A percentile compares a stretch with the other conserved stretches of the same genome.
These are phyloP conservation scores for Lachnellula willkommii DNA, from an alignment of 2,329 filamentous ascomycete genomes.

Conservation along the genomic window DNA sequence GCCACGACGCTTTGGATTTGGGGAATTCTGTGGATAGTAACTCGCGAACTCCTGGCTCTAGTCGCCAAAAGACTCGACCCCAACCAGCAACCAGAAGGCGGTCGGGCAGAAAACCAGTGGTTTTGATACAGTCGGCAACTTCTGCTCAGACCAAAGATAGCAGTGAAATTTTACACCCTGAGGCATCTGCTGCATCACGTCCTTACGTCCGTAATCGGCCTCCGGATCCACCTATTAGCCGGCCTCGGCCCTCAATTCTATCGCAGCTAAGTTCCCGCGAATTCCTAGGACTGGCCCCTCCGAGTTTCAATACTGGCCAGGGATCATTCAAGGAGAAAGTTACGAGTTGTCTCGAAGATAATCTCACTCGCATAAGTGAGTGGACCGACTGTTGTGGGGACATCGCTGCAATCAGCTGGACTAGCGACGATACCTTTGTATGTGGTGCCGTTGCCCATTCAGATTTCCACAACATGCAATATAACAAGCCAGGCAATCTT, in stretches of 20 bases:
- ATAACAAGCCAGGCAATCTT: conserved; percentile 60
- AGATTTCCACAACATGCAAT: conserved; percentile 58
- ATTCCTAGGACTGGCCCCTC: conserved; percentile 17
- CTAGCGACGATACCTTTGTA: conserved; percentile 47
- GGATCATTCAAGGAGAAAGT: conserved; percentile 19
- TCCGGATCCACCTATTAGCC: neutral
- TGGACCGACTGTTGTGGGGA: conserved; percentile 60
- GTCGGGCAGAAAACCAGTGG: neutral
- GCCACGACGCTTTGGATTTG: neutral
- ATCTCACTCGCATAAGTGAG: conserved; percentile 44
- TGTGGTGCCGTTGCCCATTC: conserved; percentile 60
- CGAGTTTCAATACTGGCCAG: conserved; percentile 12
- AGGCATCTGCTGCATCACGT: neutral
- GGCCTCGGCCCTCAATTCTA: conserved; percentile 1
- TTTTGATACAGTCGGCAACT: neutral
- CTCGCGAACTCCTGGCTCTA: neutral
- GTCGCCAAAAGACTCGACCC: neutral
- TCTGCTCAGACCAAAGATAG: neutral
- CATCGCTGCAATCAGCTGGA: conserved; percentile 54
- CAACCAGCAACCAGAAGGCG: neutral
- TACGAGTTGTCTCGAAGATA: conserved; percentile 41
- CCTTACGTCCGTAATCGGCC: neutral
- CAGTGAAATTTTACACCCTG: neutral
- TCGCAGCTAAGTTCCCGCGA: conserved; percentile 25
- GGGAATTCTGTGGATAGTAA: neutral